phyloP scores from a whole-genome alignment of 768 basidiomycete genomes.

The Calocera viscosa region DNA sequence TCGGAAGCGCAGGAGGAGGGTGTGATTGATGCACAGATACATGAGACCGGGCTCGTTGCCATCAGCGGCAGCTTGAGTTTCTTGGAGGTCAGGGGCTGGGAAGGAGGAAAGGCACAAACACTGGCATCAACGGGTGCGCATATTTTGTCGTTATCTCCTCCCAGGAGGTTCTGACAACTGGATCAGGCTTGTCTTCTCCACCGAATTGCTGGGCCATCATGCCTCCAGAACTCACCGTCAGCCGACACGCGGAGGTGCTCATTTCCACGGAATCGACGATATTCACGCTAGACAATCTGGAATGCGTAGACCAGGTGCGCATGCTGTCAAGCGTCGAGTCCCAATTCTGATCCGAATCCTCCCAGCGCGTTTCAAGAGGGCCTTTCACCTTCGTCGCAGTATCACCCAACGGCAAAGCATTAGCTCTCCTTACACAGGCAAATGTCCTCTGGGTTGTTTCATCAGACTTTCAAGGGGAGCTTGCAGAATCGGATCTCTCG shows the following conservation, averaged over 20 bases:
- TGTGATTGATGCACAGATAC: conserved; percentile 71
- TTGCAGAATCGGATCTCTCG: conserved; percentile 65
- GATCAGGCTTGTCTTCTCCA: conserved; percentile 56
- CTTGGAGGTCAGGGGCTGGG: conserved; percentile 83
- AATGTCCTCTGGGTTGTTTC: conserved; percentile 88
- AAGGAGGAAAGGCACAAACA: conserved; percentile 56
- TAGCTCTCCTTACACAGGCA: conserved; percentile 65
- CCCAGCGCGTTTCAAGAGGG: conserved; percentile 63
- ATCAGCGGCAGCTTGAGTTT: conserved; percentile 62
- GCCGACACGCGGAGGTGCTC: conserved; percentile 80
- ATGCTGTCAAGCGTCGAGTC: not conserved
- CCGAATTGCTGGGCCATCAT: conserved; percentile 81
- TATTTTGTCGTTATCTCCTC: not conserved
- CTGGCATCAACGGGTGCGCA: conserved; percentile 62
- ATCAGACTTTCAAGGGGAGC: conserved; percentile 73
- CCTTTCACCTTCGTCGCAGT: conserved; percentile 80
- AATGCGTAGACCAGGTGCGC: conserved; percentile 58
- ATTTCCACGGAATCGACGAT: conserved; percentile 72
- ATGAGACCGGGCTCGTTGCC: conserved; percentile 78
- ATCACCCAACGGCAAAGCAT: conserved; percentile 87
- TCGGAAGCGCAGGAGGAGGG: conserved; percentile 70
- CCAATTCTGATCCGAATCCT: not conserved
- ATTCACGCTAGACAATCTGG: conserved; percentile 75
- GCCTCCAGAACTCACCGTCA: conserved; percentile 78
- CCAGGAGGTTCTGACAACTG: conserved; percentile 6